These are phyloP conservation scores for Tulasnella sp. DNA, from an alignment of 768 basidiomycete species.

Conservation along the genomic window DNA sequence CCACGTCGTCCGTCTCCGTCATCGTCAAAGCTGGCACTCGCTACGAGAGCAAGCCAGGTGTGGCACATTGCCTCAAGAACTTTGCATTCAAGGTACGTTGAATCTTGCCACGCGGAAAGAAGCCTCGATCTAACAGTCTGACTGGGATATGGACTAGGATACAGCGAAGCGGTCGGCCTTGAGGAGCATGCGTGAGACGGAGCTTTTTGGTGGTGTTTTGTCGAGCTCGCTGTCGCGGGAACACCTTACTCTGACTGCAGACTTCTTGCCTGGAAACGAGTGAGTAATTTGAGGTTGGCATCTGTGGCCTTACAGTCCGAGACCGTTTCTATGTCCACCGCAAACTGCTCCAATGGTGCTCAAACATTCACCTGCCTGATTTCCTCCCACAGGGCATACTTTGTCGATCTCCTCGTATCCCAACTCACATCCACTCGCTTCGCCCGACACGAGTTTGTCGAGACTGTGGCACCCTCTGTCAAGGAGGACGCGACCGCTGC, in stretches of 20 bases:
- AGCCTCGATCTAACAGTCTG: neutral
- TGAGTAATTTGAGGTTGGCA: conserved; percentile 37
- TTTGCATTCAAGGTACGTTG: conserved; percentile 91
- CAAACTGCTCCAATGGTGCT: neutral
- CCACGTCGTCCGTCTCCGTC: conserved; percentile 77
- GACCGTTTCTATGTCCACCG: too few species aligned
- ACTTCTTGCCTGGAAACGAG: conserved; percentile 94
- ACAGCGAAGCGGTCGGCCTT: conserved; percentile 77
- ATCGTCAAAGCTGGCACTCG: conserved; percentile 88
- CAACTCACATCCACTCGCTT: conserved; percentile 73
- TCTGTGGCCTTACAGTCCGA: neutral
- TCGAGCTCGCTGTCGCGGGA: conserved; percentile 77
- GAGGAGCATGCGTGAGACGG: conserved; percentile 82
- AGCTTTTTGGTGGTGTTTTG: conserved; percentile 86
- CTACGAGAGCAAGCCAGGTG: conserved; percentile 78
- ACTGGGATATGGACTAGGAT: conserved; percentile 46
- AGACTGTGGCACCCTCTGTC: conserved; percentile 44
- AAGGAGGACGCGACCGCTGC: conserved; percentile 58
- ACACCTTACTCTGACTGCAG: conserved; percentile 85
- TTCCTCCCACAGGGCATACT: conserved; percentile 51
- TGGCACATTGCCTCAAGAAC: conserved; percentile 92
- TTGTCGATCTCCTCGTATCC: conserved; percentile 79
- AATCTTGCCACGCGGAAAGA: neutral
- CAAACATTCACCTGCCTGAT: neutral
- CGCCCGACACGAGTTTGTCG: conserved; percentile 34